A percentile compares a stretch with the other conserved stretches of the same genome.
Evolutionary conservation across 495 filamentous ascomycete species (phyloP).

Genomic region (Podospora fimiseda): DNA sequence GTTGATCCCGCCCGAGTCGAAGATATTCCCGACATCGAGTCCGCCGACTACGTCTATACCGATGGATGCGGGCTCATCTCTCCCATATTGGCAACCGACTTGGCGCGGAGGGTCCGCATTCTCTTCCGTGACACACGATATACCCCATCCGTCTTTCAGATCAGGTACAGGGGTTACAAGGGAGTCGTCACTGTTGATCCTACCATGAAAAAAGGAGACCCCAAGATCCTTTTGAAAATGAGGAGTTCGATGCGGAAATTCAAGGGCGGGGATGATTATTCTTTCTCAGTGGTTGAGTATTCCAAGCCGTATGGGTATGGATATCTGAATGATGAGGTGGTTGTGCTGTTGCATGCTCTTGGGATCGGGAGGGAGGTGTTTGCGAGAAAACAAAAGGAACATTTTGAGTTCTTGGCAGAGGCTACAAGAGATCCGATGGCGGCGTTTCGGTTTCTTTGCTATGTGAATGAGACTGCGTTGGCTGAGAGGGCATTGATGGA

Average conservation of each 20-base stretch:
- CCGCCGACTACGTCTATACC: slow-evolving; percentile 41
- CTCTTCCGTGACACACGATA: slow-evolving; percentile 38
- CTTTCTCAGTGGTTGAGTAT: slow-evolving; percentile 43
- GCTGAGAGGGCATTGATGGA: slow-evolving; percentile 45
- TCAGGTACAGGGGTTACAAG: slow-evolving; percentile 47
- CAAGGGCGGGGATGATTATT: slow-evolving; percentile 35
- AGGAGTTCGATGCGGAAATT: slow-evolving; percentile 51
- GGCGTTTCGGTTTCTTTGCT: slow-evolving; percentile 41
- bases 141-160: slow-evolving; percentile 45
- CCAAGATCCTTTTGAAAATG: slow-evolving; percentile 30
- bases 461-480: slow-evolving; percentile 32
- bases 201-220: slow-evolving; percentile 17
- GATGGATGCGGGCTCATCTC: slow-evolving; percentile 47
- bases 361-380: slow-evolving; percentile 34
- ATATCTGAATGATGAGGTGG: slow-evolving; percentile 45
- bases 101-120: slow-evolving; percentile 32
- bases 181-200: slow-evolving; percentile 44
- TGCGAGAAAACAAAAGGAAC: slow-evolving; percentile 38
- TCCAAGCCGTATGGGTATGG: slow-evolving; percentile 48
- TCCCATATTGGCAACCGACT: slow-evolving; percentile 27
- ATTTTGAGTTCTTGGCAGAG: slow-evolving; percentile 35
- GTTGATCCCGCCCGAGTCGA: slow-evolving; percentile 36
- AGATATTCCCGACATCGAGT: slow-evolving; percentile 44
- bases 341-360: slow-evolving; percentile 40
- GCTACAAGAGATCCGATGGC: slow-evolving; percentile 25